Base-by-base conservation (phyloP, 768 basidiomycete genomes). In the Trametes elegans region DNA sequence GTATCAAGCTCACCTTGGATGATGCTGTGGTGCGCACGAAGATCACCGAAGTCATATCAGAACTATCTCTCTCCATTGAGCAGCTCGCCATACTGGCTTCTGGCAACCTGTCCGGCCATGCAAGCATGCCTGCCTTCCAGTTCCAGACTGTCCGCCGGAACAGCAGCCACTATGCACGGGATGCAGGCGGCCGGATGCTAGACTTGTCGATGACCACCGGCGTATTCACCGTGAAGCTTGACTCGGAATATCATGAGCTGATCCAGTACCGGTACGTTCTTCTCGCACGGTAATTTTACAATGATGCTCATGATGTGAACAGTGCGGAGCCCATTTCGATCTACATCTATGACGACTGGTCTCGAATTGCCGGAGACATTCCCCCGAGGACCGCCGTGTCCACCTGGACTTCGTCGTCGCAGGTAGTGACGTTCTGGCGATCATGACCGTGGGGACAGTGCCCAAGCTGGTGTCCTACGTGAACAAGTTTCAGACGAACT, bases 291-390 rank as follows among this genome's bases (percentile, higher is more conserved):
- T 54, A 14, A 35, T 29, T 14, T 45, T 9, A 21, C 44, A 27
- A 49, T 27, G 56, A 56, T 47, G n/a, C 21, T 32, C n/a, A 45
- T 21, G 18, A 6, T 23, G 3, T 10, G 8, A 13, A 56, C 53
- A 91, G 90, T 21, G 87, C 90, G 26, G 88, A 93, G 63, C 93
- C 93, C 1, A 69, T 94, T 29, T 75, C 81, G 60, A 77, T 93
- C 42, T 80, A 80, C 49, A 83, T 93, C 47, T 82, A 75, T 60
- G 93, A 95, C 60, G 90, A 95, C 65, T 95, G 93, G 93, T 81
- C 85, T 4, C 70, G 71, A 39, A 74, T 77, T 38, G 74, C 75
- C 16, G 60, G 76, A 5, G 61, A 67, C 40, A 59, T 69, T n/a
- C 66, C 75, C 32, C 72, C 9, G 72, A 75, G 44, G 75, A 81